Base-by-base conservation (phyloP, 805 yeast genomes). In the Millerozyma acaciae region DNA sequence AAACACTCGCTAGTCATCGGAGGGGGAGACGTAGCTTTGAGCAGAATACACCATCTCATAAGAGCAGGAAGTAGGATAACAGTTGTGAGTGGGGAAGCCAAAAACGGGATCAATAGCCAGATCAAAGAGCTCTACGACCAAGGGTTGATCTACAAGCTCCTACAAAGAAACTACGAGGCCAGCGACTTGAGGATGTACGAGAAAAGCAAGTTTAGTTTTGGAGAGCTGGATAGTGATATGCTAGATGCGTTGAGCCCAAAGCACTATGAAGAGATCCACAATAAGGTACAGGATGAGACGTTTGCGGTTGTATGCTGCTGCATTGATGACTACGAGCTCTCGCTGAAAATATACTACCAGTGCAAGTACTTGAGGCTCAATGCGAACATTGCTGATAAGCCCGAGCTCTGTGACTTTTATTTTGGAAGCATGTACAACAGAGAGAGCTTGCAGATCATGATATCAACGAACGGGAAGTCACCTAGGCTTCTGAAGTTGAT, bases 351-450 rank as follows among this genome's bases (percentile, higher is more conserved):
- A 14, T 84, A 80, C 51, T 68, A 73, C 40, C 58, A 61, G 30
- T 57, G 68, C 39, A 61, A 69, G 42, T 45, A 55, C 31, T 45
- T 64, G 27, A 58, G 76, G 37, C 43, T 86, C 53, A 75, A 76
- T 16, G 86, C 83, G 16, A 85, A 85, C 50, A 80, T 84, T 24
- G 95, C 95, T 1, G 95, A 85, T 53, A 82, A 82, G 40, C 94
- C 95, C 3, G 72, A 74, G n/a, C 62, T 76, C 39, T 85, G 95
- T 61, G 95, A 85, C 55, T 85, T 84, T 56, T 85, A 84, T 60
- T 85, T 85, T 55, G 95, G 95, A 1, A 75, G 89, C 16, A 78
- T 81, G 62, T 78, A 75, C 53, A 70, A 84, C 48, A 75, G 74
- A 42, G 93, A 89, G 10, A 75, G 78, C 10, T 60, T 85, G 31